Evolutionary conservation across 352 stramenopile genomes (phyloP).

Genomic region (Globisporangium yorkense): DNA sequence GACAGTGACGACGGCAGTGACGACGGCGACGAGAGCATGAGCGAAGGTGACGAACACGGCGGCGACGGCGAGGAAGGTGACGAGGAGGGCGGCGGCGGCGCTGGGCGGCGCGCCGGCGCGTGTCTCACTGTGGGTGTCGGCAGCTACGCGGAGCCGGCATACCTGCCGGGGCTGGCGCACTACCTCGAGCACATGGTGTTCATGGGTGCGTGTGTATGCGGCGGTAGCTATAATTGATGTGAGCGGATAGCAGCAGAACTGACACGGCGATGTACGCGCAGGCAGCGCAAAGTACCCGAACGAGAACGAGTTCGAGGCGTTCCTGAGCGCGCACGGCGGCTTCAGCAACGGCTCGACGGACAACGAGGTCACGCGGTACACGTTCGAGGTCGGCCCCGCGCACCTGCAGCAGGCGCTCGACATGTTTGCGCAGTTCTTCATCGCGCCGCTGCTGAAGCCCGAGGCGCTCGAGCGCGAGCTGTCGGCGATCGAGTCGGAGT

Average conservation of each 20-base stretch:
- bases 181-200: constrained; percentile 97
- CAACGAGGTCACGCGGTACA: constrained; percentile 91
- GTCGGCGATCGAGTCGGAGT: constrained; percentile 86
- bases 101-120: constrained; percentile 39
- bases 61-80: constrained; percentile 31
- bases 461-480: constrained; percentile 81
- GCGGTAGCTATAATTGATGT: neutral
- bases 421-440: constrained; percentile 95
- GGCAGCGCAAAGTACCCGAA: constrained; percentile 88
- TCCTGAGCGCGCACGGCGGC: constrained; percentile 84
- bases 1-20: constrained; percentile 13
- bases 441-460: constrained; percentile 78
- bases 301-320: constrained; percentile 92
- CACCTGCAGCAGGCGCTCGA: constrained; percentile 71
- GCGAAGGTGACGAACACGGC: constrained; percentile 7
- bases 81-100: constrained; percentile 16
- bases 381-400: constrained; percentile 86
- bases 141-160: constrained; percentile 63
- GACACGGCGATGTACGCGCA: constrained; percentile 1
- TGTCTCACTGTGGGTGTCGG: constrained; percentile 67
- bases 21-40: constrained; percentile 23
- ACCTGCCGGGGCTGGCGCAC: constrained; percentile 81
- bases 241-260: neutral
- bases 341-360: constrained; percentile 92
- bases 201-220: constrained; percentile 59